Evolutionary conservation across 805 yeast genomes (phyloP), one percentile per base, ranked within the genome.

Genomic region (Ogataea parapolymorpha): DNA sequence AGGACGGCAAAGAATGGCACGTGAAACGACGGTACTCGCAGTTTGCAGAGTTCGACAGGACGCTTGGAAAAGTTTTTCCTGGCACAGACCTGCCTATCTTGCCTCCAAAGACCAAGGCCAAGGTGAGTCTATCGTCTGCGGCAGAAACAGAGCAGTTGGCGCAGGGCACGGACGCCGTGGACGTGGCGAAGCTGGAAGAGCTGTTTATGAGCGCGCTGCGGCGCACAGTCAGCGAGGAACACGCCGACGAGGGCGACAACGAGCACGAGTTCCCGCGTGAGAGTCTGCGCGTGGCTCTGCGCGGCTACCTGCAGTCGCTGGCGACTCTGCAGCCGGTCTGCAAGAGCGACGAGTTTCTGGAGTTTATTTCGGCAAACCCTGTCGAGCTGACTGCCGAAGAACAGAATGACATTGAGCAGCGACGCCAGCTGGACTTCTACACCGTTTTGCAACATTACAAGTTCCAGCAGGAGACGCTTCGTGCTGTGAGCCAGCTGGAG

Each of bases 271-370:
- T 85, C 23, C 75, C 80, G 2, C 72, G 95, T 22, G 98, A 91
- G 59, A 81, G 79, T 49, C 74, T 87, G 50, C 68, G 98, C 31
- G 70, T 88, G 8, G 77, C 95, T 0, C 68, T 91, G 32, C 70
- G 97, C 34, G 85, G 88, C 0, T 91, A 85, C 54, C 55, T 91
- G 35, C 67, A 72, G 22, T 59, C 71, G 2, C 61, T 90, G 13
- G 54, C 75, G 8, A 65, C 72, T 25, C 74, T 77, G 32, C 70
- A 77, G 5, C 82, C 78, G 33, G 71, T 87, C 0, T 67, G 79
- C 1, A 71, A 73, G 36, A 74, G 80, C 28, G 63, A 68, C 0
- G 62, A 69, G 4, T 68, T 89, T 32, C 57, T 67, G 20, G 70
- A 70, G 17, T 90, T 90, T 54, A 48, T 86, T 3, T 61, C 66